Evolutionary conservation across 345 rosid species (phyloP).

Genomic region (Anastatica hierochuntica): DNA sequence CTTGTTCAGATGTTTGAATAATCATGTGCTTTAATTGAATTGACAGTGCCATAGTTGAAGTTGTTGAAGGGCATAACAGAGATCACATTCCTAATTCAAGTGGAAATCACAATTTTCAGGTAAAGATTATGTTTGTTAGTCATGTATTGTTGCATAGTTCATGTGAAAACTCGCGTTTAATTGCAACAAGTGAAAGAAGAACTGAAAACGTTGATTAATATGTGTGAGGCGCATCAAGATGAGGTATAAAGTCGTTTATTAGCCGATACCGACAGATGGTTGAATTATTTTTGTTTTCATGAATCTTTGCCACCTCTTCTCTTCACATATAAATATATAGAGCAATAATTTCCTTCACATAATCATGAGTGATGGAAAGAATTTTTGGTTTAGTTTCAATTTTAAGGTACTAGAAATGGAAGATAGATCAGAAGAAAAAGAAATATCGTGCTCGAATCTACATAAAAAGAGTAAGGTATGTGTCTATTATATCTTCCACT

Average conservation of each 20-base stretch:
- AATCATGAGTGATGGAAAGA: background rate
- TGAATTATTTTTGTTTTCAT: background rate
- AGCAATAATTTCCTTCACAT: background rate
- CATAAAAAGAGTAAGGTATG: conserved; percentile 59
- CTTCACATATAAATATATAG: background rate
- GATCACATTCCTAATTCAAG: conserved; percentile 44
- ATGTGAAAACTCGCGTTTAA: background rate
- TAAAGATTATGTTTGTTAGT: conserved; percentile 14
- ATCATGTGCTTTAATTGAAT: background rate
- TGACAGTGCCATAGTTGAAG: conserved; percentile 39
- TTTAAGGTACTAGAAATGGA: conserved; percentile 48
- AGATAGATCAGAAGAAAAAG: conserved; percentile 39
- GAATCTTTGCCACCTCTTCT: background rate
- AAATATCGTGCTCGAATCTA: conserved; percentile 38
- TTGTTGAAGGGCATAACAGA: conserved; percentile 30
- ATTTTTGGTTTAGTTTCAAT: conserved; percentile 8
- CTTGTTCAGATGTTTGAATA: background rate
- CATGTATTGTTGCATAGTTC: background rate
- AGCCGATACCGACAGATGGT: too few species aligned
- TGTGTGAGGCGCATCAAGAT: conserved; percentile 40
- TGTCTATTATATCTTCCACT: background rate
- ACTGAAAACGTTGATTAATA: conserved; percentile 38
- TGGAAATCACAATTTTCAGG: conserved; percentile 43
- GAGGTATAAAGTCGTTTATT: conserved; percentile 40
- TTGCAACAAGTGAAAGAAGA: conserved; percentile 46